A percentile compares a stretch with the other conserved stretches of the same genome.
phyloP scores from a whole-genome alignment of 2,329 filamentous ascomycete genomes.

The Leptosphaerulina australis region DNA sequence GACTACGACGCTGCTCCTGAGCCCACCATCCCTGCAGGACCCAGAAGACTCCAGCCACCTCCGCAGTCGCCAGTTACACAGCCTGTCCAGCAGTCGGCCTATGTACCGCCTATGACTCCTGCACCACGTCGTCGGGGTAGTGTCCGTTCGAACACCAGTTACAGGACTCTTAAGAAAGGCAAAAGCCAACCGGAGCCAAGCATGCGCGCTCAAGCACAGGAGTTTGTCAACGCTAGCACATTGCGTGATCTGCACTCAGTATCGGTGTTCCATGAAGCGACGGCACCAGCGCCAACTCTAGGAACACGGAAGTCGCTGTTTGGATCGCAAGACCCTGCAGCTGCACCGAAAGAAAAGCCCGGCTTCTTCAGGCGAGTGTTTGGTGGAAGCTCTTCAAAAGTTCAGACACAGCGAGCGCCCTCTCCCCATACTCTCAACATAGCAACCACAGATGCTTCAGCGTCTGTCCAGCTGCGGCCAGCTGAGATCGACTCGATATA shows the following conservation, averaged over 20 bases:
- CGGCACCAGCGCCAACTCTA: constrained; percentile 61
- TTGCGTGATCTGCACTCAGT: constrained; percentile 52
- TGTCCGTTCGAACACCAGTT: constrained; percentile 62
- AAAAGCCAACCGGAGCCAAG: constrained; percentile 50
- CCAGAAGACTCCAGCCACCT: constrained; percentile 61
- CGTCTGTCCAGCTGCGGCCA: constrained; percentile 27
- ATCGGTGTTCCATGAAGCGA: constrained; percentile 55
- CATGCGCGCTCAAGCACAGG: constrained; percentile 55
- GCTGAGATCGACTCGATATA: constrained; percentile 40
- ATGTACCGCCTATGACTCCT: constrained; percentile 49
- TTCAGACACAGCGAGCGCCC: constrained; percentile 44
- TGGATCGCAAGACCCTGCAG: constrained; percentile 48
- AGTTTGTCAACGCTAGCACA: constrained; percentile 56
- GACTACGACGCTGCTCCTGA: constrained; percentile 84
- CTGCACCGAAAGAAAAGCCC: constrained; percentile 65
- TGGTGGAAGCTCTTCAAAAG: constrained; percentile 67
- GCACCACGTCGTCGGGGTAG: constrained; percentile 62
- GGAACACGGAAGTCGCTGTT: constrained; percentile 57
- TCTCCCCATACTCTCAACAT: constrained; percentile 9
- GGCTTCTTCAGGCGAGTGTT: constrained; percentile 96
- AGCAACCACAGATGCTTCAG: constrained; percentile 25
- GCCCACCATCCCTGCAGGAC: constrained; percentile 81
- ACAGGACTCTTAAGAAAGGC: constrained; percentile 50
- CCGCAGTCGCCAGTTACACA: constrained; percentile 48
- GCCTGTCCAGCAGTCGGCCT: constrained; percentile 49